Evolutionary conservation across 176 grass and related monocot species (phyloP).

Genomic region (Puya raimondii): DNA sequence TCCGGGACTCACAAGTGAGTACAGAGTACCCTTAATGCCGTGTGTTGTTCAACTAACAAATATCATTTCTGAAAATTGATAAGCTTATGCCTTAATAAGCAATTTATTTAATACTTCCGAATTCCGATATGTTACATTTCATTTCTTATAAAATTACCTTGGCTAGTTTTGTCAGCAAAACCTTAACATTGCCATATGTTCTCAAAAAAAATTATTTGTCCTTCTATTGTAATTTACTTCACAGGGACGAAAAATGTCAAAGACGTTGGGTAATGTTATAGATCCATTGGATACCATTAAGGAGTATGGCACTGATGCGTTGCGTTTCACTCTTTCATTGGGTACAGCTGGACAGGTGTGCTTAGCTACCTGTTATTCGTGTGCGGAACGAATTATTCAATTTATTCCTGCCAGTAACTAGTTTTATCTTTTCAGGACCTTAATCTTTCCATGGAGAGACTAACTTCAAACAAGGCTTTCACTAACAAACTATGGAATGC

Average conservation of each 20-base stretch:
- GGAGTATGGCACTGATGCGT: conserved; percentile 91
- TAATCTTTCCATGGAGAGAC: conserved; percentile 91
- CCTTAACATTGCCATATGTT: too few species aligned
- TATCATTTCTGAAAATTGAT: neutral
- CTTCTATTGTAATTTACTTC: neutral
- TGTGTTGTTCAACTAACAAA: neutral
- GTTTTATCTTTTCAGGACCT: conserved; percentile 60
- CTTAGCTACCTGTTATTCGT: conserved; percentile 12
- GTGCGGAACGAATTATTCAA: conserved; percentile 10
- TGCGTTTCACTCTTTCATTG: conserved; percentile 92
- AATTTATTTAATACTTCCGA: neutral
- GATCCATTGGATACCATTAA: conserved; percentile 95
- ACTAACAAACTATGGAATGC: conserved; percentile 99
- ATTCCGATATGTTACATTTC: too few species aligned
- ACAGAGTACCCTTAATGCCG: neutral
- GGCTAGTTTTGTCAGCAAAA: too few species aligned
- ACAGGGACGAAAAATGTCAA: conserved; percentile 96
- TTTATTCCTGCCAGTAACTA: conserved; percentile 26
- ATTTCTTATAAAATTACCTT: too few species aligned
- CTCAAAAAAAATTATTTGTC: neutral
- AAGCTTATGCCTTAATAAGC: neutral
- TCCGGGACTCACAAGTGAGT: conserved; percentile 86
- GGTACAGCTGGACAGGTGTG: conserved; percentile 92
- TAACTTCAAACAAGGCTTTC: conserved; percentile 95
- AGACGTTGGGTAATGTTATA: conserved; percentile 94